phyloP scores from a whole-genome alignment of 192 early-diverging fungal species.

The Allomyces arbusculus region DNA sequence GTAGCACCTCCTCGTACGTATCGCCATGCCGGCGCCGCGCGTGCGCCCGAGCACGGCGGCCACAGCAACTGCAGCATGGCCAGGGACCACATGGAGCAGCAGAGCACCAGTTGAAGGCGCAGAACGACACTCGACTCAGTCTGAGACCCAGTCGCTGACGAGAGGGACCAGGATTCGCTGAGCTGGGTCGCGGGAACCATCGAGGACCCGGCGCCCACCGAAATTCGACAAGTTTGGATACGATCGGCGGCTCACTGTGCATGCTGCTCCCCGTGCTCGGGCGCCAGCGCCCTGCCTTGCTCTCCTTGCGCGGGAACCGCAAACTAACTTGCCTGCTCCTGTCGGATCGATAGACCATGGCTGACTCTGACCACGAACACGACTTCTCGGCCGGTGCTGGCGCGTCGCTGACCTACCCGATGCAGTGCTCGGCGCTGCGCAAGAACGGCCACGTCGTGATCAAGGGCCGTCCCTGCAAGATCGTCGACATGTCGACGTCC shows the following conservation, averaged over 20 bases:
- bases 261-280: not conserved
- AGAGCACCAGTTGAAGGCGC: no score
- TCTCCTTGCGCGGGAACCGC: not conserved
- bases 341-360: conserved; percentile 11
- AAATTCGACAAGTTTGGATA: not conserved
- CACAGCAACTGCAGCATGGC: no score
- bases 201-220: not conserved
- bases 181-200: no score
- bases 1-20: no score
- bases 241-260: not conserved
- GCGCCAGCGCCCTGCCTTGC: not conserved
- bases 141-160: no score
- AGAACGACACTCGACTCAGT: no score
- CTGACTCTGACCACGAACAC: conserved; percentile 47
- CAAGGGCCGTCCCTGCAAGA: conserved; percentile 99
- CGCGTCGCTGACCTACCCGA: conserved; percentile 83
- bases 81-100: no score
- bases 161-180: no score
- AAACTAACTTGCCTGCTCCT: not conserved
- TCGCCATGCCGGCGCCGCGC: no score
- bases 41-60: no score
- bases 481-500: conserved; percentile 98
- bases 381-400: conserved; percentile 58
- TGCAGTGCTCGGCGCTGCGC: conserved; percentile 98
- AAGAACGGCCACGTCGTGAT: conserved; percentile 96